Percentiles rank a stretch among this genome's conserved stretches.
Evolutionary conservation across 371 early-diverging fungal species (phyloP).

Genomic region (Saksenaea vasiformis): DNA sequence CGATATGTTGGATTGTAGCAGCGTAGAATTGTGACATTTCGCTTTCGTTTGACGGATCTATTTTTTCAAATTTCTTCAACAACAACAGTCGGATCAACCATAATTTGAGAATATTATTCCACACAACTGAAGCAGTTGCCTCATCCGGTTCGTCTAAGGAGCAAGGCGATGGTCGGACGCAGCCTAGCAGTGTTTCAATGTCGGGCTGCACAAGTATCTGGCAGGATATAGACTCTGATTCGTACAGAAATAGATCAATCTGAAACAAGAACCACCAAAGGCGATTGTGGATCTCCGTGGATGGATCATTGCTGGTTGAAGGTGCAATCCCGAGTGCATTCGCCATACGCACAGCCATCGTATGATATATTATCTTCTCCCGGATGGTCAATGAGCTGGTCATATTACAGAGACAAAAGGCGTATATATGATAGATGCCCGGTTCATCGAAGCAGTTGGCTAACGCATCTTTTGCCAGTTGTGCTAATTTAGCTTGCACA

Average conservation of each 20-base stretch:
- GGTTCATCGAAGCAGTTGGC: constrained; percentile 33
- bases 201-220: constrained; percentile 25
- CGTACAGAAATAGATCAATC: constrained; percentile 31
- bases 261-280: constrained; percentile 39
- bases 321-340: constrained; percentile 21
- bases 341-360: constrained; percentile 34
- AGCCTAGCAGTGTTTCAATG: constrained; percentile 14
- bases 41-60: constrained; percentile 10
- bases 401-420: constrained; percentile 28
- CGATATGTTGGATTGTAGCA: constrained; percentile 13
- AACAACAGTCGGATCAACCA: constrained; percentile 28
- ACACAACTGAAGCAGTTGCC: constrained; percentile 19
- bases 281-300: constrained; percentile 22
- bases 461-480: constrained; percentile 24
- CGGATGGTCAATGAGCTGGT: constrained; percentile 20
- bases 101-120: constrained; percentile 26
- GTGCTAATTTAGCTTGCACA: constrained; percentile 22
- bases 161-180: constrained; percentile 23
- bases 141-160: constrained; percentile 31
- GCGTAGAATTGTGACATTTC: not conserved
- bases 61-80: constrained; percentile 13
- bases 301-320: not conserved
- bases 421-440: constrained; percentile 23
- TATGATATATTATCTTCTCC: constrained; percentile 28
- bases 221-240: constrained; percentile 25